phyloP scores from a whole-genome alignment of 495 filamentous ascomycete species.

The Penicillium paradoxum region DNA sequence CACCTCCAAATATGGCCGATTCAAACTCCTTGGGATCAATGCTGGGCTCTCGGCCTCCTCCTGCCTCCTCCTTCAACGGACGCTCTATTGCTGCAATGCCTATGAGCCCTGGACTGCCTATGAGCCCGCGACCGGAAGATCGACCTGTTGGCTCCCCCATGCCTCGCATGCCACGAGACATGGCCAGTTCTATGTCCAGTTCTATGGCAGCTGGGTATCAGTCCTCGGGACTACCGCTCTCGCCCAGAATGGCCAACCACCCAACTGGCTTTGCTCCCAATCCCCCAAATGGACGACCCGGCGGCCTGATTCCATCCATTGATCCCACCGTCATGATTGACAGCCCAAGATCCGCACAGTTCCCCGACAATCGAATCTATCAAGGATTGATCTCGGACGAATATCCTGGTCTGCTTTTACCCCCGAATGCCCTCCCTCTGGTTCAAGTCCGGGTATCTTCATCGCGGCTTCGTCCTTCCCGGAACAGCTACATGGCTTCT shows the following conservation, averaged over 20 bases:
- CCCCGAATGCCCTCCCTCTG: constrained; percentile 86
- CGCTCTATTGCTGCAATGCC: constrained; percentile 50
- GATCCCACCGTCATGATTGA: constrained; percentile 38
- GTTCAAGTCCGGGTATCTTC: constrained; percentile 84
- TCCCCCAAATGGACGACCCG: constrained; percentile 6
- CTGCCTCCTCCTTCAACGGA: constrained; percentile 17
- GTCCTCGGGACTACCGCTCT: constrained; percentile 59
- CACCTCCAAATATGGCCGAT: constrained; percentile 24
- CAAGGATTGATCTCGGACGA: constrained; percentile 73
- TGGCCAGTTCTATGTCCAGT: constrained; percentile 29
- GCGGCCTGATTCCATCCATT: constrained; percentile 33
- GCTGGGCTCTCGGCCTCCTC: constrained; percentile 28
- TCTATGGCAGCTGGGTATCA: constrained; percentile 54
- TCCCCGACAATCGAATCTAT: constrained; percentile 41
- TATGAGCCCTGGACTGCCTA: constrained; percentile 80
- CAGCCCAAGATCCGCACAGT: constrained; percentile 25
- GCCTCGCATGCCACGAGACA: constrained; percentile 57
- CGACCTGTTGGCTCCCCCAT: constrained; percentile 66
- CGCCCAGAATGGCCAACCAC: constrained; percentile 64
- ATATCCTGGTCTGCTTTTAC: constrained; percentile 74
- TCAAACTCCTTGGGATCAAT: constrained; percentile 35
- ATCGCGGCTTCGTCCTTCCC: constrained; percentile 85
- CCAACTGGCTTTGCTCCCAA: constrained; percentile 57
- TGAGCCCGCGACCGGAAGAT: constrained; percentile 83
- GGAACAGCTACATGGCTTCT: constrained; percentile 71